Evolutionary conservation across 75 land plant species (phyloP), one percentile per base, ranked within the genome.

Genomic region (Cryptomeria japonica): DNA sequence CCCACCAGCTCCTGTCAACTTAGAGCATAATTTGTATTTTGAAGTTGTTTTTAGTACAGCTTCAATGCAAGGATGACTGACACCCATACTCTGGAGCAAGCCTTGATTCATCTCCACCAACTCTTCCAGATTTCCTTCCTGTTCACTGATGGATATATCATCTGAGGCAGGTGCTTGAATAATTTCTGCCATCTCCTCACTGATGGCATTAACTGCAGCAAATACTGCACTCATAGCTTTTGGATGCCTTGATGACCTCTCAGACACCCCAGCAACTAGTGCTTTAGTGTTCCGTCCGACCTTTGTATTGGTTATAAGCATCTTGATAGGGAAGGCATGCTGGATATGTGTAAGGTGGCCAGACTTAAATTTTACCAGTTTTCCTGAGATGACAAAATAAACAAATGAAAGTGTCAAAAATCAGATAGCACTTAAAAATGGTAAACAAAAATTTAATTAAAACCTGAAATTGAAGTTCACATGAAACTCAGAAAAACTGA

Each of bases 1-100:
- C 70, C 99, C 99, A 28, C 99, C 99, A 86, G 97, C 99, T 86
- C 99, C 99, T 13, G 99, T 98, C 76, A 97, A 87, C 90, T 98
- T 98, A 36, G 99, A 95, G 77, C 89, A 86, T 82, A 98, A 56
- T 86, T 92, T 94, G 89, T 94, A 96, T 83, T 92, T 95, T 89
- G 94, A 76, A 22, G 99, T 96, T 36, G 93, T 93, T 39, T 93
- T 84, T 83, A 98, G 94, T 46, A 98, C 96, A 38, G 93, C 87
- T 80, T 96, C 97, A 51, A 98, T 98, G 11, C 95, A 91, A 39
- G 93, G 87, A 91, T 98, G 99, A 85, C 97, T 96, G 36, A 98
- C 97, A 25, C 99, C 99, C 92, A 98, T 95, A 82, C 94, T 91
- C 87, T 94, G 96, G 83, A 98, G 93, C 64, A 97, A 90, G 49